A percentile compares a stretch with the other conserved stretches of the same genome.
Evolutionary conservation across 1,284 basidiomycete species (phyloP).

Genomic region (Heterobasidion irregulare): DNA sequence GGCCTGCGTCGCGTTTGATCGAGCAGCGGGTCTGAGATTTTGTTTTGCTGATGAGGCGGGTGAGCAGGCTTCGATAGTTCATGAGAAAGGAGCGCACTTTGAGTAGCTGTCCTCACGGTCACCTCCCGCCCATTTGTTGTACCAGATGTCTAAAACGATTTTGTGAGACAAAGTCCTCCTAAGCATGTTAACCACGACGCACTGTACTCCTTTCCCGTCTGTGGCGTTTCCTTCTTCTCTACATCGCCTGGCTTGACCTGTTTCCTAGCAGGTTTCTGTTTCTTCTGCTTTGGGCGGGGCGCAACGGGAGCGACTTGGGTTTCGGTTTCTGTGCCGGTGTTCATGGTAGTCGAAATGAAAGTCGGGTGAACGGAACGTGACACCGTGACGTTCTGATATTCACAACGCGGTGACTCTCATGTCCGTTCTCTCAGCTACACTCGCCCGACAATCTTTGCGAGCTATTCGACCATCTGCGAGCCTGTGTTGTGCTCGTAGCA

Average conservation of each 20-base stretch:
- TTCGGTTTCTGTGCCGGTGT: constrained; percentile 8
- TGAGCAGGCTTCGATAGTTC: background rate
- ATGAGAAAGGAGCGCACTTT: constrained; percentile 49
- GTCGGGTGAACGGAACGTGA: background rate
- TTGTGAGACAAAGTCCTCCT: background rate
- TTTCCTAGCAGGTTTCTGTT: constrained; percentile 77
- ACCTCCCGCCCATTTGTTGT: constrained; percentile 98
- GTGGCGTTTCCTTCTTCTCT: constrained; percentile 79
- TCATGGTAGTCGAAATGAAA: background rate
- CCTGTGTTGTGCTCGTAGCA: background rate
- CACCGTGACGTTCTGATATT: too few relatives aligned
- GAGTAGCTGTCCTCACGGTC: constrained; percentile 92
- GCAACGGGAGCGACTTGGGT: constrained; percentile 2
- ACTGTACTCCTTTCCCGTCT: constrained; percentile 96
- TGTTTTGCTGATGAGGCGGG: constrained; percentile 61
- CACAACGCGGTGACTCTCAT: background rate
- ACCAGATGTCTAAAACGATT: constrained; percentile 79
- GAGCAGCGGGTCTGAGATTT: constrained; percentile 89
- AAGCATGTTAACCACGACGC: constrained; percentile 19
- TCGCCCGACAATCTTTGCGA: background rate
- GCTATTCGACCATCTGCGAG: background rate
- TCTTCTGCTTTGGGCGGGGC: constrained; percentile 31
- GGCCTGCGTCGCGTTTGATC: constrained; percentile 83
- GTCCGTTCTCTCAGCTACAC: background rate
- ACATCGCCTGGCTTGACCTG: constrained; percentile 88